Base-by-base conservation (phyloP, 306 rosid species). In the Myrica gale region DNA sequence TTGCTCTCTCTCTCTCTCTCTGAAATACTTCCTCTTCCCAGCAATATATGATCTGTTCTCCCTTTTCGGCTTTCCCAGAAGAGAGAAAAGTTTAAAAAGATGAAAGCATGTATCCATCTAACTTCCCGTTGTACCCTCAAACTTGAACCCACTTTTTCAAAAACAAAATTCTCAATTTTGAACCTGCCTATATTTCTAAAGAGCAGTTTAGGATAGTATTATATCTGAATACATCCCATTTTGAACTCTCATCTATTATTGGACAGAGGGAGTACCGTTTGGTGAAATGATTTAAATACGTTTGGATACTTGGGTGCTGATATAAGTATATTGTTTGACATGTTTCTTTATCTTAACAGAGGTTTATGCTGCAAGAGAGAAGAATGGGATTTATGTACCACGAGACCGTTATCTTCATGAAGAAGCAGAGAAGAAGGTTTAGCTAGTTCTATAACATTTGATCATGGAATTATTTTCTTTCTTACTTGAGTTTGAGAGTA, bases 291-390 rank as follows among this genome's bases (percentile, higher is more conserved):
- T 47, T 52, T 65, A 45, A 21, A 58, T 23, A 39, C 16, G 39
- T 51, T 68, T 69, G 66, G 54, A 75, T 57, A 1, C 32, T 78
- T 54, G 69, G 68, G 15, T 50, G 65, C 67, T 83, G 32, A 79
- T 41, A 26, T 41, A 26, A 37, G 53, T 26, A 51, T 75, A 75
- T 82, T 71, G 20, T 74, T 39, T 66, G 77, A 52, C 37, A 39
- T 65, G n/a, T 57, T 55, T 63, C 32, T 68, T 54, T 75, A 13
- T 47, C 26, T 74, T 72, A 26, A 43, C 79, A 96, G 98, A 96
- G 96, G 99, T 96, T 61, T 92, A 87, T 84, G 99, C 99, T 83
- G 97, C 99, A 69, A 86, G 99, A 84, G 99, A 96, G 85, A 96
- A 96, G 89, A 96, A 96, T 56, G 99, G 99, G 80, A 96, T 96